Conservation (phyloP, 495 filamentous ascomycete species). For the Corynascus novoguineensis region DNA sequence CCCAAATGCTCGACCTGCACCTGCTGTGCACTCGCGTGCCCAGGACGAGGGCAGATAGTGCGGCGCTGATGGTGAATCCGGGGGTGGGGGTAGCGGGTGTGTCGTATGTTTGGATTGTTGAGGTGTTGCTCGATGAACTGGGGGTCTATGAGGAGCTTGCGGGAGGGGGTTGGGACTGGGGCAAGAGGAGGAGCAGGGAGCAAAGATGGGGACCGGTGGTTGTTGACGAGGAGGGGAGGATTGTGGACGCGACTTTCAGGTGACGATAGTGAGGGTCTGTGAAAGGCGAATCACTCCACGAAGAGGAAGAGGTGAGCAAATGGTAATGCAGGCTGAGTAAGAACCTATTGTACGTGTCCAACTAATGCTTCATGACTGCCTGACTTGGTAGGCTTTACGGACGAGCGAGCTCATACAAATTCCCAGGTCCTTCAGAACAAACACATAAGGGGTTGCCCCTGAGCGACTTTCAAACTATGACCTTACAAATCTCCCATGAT, state of each 20-base stretch:
- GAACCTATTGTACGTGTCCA: no score
- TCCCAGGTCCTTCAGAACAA: background rate
- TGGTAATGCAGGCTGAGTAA: no score
- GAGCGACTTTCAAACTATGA: no score
- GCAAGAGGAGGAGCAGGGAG: conserved; percentile 30
- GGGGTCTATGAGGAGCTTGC: conserved; percentile 25
- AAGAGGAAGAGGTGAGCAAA: no score
- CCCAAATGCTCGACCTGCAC: conserved; percentile 41
- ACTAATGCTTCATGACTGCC: no score
- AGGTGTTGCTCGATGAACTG: conserved; percentile 42
- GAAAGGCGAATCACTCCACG: no score
- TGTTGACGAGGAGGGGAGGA: conserved; percentile 24
- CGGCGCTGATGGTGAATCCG: conserved; percentile 6
- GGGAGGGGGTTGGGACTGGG: conserved; percentile 1
- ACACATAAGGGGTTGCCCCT: background rate
- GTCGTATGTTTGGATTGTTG: conserved; percentile 34
- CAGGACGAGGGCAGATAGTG: conserved; percentile 23
- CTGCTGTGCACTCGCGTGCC: conserved; percentile 38
- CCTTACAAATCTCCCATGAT: conserved; percentile 16
- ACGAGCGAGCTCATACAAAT: no score
- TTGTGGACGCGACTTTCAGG: conserved; percentile 28
- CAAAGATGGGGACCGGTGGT: conserved; percentile 42
- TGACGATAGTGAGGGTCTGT: background rate
- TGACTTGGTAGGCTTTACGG: no score
- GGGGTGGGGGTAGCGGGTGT: background rate